Conservation (phyloP, 306 rosid species). For the Boehmeria nivea region DNA sequence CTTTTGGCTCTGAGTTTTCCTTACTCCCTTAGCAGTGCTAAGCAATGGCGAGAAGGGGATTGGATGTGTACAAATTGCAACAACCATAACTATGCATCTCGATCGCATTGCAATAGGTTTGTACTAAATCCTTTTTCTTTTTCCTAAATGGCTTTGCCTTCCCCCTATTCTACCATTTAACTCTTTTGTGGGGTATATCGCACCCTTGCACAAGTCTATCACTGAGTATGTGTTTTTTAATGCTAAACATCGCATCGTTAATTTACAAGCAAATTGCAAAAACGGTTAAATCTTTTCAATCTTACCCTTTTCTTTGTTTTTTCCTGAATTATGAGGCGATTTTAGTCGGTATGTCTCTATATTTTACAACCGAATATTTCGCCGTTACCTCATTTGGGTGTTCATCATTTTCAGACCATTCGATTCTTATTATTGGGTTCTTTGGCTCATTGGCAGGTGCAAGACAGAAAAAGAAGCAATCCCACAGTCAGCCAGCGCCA, state of each 20-base stretch:
- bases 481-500: constrained; percentile 52
- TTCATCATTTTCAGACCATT: not conserved
- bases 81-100: constrained; percentile 95
- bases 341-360: not conserved
- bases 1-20: too few relatives aligned
- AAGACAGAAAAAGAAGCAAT: constrained; percentile 57
- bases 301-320: too few relatives aligned
- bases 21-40: constrained; percentile 54
- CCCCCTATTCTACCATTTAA: not conserved
- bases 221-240: too few relatives aligned
- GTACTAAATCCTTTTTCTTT: constrained; percentile 3
- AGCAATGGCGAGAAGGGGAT: constrained; percentile 96
- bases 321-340: too few relatives aligned
- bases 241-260: too few relatives aligned
- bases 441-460: constrained; percentile 73
- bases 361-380: not conserved
- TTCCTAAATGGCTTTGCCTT: not conserved
- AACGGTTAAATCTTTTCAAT: too few relatives aligned
- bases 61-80: constrained; percentile 98
- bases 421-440: not conserved
- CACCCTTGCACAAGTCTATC: too few relatives aligned
- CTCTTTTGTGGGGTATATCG: not conserved
- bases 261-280: too few relatives aligned
- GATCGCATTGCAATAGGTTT: constrained; percentile 83
- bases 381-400: not conserved